Base-by-base conservation (phyloP, 768 basidiomycete genomes). In the Rossbeevera mucosa region DNA sequence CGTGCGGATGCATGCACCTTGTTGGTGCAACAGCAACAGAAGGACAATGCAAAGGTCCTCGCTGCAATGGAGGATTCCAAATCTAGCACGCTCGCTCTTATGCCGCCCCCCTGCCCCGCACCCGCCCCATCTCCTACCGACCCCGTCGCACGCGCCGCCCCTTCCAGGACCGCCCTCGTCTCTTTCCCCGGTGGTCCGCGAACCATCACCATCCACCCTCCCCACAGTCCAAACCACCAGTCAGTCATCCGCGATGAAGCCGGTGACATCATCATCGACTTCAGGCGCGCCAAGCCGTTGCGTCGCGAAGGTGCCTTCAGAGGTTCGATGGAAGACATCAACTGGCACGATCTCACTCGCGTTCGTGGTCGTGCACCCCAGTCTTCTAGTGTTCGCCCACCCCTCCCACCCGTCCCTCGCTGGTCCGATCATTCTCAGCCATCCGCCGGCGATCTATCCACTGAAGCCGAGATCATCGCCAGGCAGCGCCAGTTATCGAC, bases 131-230 rank as follows among this genome's bases (percentile, higher is more conserved):
- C 54, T 14, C 47, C 53, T 16, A 16, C 18, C 11, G 47, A 54
- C 26, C 3, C 49, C 21, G 0, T 0, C 2, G 7, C 12, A 2
- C 22, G 16, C 2, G 51, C 38, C 33, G 26, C 31, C 18, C 33
- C 53, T 4, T 48, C 55, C 40, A 48, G 18, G 12, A 22, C 12
- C 20, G 61, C 58, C 5, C 7, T 51, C 25, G 16, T 60, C 22
- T 54, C 57, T 0, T 64, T 63, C 14, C 64, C 60, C 4, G 64
- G 64, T 0, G 55, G 61, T 5, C 45, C 61, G 2, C 60, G 64
- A 13, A 57, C 64, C 20, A 2, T 64, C 33, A 64, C 64, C 1
- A 60, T 63, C 9, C 61, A 64, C 7, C 58, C 64, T 3, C 64
- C 58, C 0, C 18, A 18, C 4, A 56, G 58, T 24, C 52, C 61